Evolutionary conservation across 805 yeast species (phyloP).

Genomic region (Starmerella apicola): DNA sequence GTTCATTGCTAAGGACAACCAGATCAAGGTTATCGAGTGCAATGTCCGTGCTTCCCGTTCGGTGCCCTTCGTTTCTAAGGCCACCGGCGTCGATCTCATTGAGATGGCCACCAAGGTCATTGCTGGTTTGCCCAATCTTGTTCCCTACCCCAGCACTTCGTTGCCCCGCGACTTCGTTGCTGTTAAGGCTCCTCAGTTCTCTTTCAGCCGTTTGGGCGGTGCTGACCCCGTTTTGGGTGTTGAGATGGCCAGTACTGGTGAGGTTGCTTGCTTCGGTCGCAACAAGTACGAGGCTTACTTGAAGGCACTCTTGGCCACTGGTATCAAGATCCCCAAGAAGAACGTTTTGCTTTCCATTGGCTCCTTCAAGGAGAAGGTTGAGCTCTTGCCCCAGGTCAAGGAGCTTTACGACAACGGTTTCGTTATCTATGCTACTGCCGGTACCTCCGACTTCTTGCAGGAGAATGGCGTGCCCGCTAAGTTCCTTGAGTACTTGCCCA

Average conservation of each 20-base stretch:
- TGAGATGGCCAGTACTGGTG: constrained; percentile 99
- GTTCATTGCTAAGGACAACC: constrained; percentile 88
- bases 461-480: constrained; percentile 92
- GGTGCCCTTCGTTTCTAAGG: constrained; percentile 96
- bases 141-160: constrained; percentile 80
- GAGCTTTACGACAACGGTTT: constrained; percentile 73
- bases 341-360: constrained; percentile 90
- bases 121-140: constrained; percentile 36
- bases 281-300: constrained; percentile 95
- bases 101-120: constrained; percentile 96
- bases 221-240: constrained; percentile 98
- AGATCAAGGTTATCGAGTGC: constrained; percentile 96
- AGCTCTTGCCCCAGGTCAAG: constrained; percentile 75
- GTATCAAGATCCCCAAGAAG: constrained; percentile 89
- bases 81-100: constrained; percentile 88
- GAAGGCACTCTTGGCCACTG: constrained; percentile 88
- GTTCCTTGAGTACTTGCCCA: constrained; percentile 80
- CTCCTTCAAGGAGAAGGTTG: constrained; percentile 91
- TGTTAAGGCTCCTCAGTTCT: constrained; percentile 92
- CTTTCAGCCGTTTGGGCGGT: constrained; percentile 92
- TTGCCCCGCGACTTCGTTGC: constrained; percentile 92
- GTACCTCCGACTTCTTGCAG: constrained; percentile 95
- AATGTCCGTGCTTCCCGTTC: constrained; percentile 97
- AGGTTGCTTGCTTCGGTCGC: constrained; percentile 92
- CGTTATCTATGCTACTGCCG: constrained; percentile 92